Evolutionary conservation across 2,329 filamentous ascomycete genomes (phyloP).

Genomic region (Xylaria sp.): DNA sequence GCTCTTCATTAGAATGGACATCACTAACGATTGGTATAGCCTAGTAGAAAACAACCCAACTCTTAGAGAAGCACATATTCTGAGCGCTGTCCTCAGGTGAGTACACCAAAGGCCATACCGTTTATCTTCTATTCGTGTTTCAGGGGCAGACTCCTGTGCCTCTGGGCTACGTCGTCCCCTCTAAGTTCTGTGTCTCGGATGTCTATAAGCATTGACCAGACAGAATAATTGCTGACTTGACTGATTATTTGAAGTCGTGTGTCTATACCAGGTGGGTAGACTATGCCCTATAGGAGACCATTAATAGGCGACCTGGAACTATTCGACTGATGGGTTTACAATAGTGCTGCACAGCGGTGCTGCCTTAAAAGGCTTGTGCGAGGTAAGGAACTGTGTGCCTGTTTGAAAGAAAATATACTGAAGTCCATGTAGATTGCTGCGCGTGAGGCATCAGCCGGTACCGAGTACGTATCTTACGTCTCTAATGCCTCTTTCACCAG

Average conservation of each 20-base stretch:
- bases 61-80: constrained; percentile 89
- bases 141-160: neutral
- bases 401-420: neutral
- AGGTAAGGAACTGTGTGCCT: constrained; percentile 53
- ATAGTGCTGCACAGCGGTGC: constrained; percentile 73
- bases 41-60: constrained; percentile 86
- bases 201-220: neutral
- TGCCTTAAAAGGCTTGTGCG: constrained; percentile 89
- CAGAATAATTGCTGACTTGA: constrained; percentile 20
- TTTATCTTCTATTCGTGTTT: neutral
- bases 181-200: neutral
- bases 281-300: neutral
- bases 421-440: constrained; percentile 72
- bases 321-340: constrained; percentile 1
- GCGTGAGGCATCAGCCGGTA: constrained; percentile 80
- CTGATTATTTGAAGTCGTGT: constrained; percentile 30
- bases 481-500: neutral
- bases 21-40: constrained; percentile 20
- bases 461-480: constrained; percentile 61
- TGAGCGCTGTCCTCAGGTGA: constrained; percentile 79
- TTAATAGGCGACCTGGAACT: neutral
- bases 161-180: neutral
- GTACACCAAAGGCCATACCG: neutral
- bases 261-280: constrained; percentile 36
- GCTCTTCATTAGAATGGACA: neutral